phyloP scores from a whole-genome alignment of 192 early-diverging fungal genomes.

The Mortierella claussenii region DNA sequence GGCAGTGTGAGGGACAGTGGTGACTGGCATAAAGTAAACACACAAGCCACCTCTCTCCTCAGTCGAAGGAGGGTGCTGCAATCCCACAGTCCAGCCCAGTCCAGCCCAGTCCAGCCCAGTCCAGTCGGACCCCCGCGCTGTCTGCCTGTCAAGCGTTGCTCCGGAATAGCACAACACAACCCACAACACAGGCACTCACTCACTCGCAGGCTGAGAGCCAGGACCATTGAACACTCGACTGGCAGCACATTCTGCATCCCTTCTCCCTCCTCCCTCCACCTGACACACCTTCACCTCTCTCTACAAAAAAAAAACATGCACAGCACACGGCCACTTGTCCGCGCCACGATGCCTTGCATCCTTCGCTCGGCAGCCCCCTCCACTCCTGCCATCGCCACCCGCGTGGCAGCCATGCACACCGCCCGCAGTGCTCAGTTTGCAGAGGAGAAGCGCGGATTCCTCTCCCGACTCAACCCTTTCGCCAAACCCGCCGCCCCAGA shows the following conservation, averaged over 20 bases:
- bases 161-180: too few species aligned
- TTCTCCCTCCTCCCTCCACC: not conserved
- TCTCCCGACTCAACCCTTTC: constrained; percentile 49
- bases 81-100: not conserved
- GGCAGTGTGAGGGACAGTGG: not conserved
- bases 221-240: too few species aligned
- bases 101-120: too few species aligned
- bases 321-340: constrained; percentile 20
- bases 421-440: not conserved
- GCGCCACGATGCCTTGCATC: too few species aligned
- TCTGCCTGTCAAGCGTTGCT: too few species aligned
- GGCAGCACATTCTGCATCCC: too few species aligned
- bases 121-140: too few species aligned
- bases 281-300: not conserved
- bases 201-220: too few species aligned
- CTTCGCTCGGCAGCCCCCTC: too few species aligned
- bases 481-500: constrained; percentile 14
- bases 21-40: constrained; percentile 16
- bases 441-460: constrained; percentile 45
- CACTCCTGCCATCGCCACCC: not conserved
- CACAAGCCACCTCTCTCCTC: not conserved
- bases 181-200: too few species aligned
- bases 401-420: constrained; percentile 28
- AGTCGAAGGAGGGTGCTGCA: not conserved
- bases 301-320: constrained; percentile 7